A percentile compares a stretch with the other conserved stretches of the same genome.
These are phyloP conservation scores for Quercus rubra DNA, from an alignment of 306 rosid species.

Conservation along the genomic window DNA sequence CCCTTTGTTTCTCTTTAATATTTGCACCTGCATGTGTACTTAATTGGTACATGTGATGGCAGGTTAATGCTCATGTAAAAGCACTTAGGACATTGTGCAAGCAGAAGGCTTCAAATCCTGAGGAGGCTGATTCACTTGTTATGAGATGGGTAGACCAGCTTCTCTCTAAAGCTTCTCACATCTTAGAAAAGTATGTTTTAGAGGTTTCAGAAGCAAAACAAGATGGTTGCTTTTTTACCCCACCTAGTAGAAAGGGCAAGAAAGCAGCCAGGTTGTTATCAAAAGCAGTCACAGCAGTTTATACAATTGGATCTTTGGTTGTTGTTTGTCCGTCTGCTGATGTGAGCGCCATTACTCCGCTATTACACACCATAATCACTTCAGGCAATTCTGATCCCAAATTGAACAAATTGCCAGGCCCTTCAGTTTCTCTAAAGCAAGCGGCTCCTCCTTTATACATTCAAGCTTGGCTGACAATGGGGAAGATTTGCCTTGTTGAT, in stretches of 20 bases:
- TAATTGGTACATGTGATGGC: conserved; percentile 27
- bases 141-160: conserved; percentile 60
- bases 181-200: conserved; percentile 64
- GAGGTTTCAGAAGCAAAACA: conserved; percentile 29
- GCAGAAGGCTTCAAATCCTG: conserved; percentile 53
- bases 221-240: conserved; percentile 50
- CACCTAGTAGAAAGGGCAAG: conserved; percentile 54
- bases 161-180: conserved; percentile 47
- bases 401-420: conserved; percentile 47
- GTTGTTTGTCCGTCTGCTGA: conserved; percentile 71
- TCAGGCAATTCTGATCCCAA: conserved; percentile 71
- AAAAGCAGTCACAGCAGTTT: conserved; percentile 69
- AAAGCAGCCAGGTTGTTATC: conserved; percentile 52
- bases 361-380: conserved; percentile 71
- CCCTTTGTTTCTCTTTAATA: not conserved
- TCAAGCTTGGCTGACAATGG: conserved; percentile 92
- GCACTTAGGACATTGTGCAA: conserved; percentile 80
- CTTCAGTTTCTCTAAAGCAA: conserved; percentile 49
- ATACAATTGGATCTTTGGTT: conserved; percentile 80
- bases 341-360: conserved; percentile 51
- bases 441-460: conserved; percentile 73
- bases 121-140: conserved; percentile 57
- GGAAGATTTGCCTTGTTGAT: conserved; percentile 94
- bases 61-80: conserved; percentile 92
- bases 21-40: not conserved